phyloP scores from a whole-genome alignment of 148 eudicot genomes.

The Camellia granthamiana region DNA sequence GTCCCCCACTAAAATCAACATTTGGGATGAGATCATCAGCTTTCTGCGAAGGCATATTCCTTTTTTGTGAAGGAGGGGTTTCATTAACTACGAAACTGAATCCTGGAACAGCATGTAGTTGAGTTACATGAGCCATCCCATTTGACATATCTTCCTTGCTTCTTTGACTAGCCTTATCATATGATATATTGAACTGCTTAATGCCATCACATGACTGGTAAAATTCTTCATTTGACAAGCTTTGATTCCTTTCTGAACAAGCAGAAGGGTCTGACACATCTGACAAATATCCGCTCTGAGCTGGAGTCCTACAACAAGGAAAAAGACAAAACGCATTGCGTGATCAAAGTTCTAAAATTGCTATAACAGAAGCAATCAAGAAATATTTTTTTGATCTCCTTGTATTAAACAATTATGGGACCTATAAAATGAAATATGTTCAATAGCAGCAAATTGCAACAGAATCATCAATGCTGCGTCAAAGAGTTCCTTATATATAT shows the following conservation, averaged over 20 bases:
- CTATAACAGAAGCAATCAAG: background rate
- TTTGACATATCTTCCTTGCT: slow-evolving; percentile 35
- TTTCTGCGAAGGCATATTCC: slow-evolving; percentile 25
- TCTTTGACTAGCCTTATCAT: slow-evolving; percentile 50
- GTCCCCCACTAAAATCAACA: slow-evolving; percentile 33
- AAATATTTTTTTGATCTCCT: background rate
- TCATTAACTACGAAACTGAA: slow-evolving; percentile 47
- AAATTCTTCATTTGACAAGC: slow-evolving; percentile 44
- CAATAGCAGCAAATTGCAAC: slow-evolving; percentile 3
- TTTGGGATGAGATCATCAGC: slow-evolving; percentile 33
- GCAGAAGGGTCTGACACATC: slow-evolving; percentile 79
- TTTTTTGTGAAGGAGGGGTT: slow-evolving; percentile 30
- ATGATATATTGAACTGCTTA: slow-evolving; percentile 46
- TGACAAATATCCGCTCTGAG: slow-evolving; percentile 68
- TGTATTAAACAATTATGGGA: background rate
- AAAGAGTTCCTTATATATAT: background rate
- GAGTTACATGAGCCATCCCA: slow-evolving; percentile 38
- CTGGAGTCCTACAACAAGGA: slow-evolving; percentile 66
- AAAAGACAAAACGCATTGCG: background rate
- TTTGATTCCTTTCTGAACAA: slow-evolving; percentile 53
- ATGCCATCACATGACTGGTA: slow-evolving; percentile 38
- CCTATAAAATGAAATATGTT: background rate
- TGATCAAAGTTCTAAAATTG: slow-evolving; percentile 9
- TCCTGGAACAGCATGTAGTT: slow-evolving; percentile 54
- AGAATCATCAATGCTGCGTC: background rate